phyloP scores from a whole-genome alignment of 441 rosid genomes.

The Corymbia citriodora region DNA sequence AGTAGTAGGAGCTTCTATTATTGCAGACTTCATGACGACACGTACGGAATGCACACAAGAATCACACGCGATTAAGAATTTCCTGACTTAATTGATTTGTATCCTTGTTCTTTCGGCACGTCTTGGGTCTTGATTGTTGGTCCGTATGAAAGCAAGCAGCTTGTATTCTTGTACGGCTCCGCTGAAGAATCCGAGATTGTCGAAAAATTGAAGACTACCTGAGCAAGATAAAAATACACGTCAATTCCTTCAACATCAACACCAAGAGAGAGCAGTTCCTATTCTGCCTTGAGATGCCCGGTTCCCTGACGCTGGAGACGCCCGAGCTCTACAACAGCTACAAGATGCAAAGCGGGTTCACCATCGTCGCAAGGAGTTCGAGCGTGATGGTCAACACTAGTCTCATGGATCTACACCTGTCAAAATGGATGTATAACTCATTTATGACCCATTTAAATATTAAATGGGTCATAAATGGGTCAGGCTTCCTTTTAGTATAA shows the following conservation, averaged over 20 bases:
- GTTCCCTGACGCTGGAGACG: not conserved
- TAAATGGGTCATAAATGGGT: too few species aligned
- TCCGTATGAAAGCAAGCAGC: not conserved
- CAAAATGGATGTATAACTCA: too few species aligned
- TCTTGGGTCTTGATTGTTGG: not conserved
- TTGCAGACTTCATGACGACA: not conserved
- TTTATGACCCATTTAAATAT: too few species aligned
- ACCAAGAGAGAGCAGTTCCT: not conserved
- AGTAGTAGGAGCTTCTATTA: not conserved
- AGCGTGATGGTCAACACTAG: not conserved
- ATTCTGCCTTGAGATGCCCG: not conserved
- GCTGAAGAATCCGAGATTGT: not conserved
- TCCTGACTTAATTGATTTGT: not conserved
- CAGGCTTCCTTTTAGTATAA: too few species aligned
- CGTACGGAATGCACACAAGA: not conserved
- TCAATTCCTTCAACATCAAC: not conserved
- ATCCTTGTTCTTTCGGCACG: not conserved
- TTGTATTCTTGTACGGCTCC: not conserved
- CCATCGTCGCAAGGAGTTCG: not conserved
- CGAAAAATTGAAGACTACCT: not conserved
- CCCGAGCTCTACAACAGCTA: not conserved
- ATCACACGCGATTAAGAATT: not conserved
- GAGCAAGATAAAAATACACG: not conserved
- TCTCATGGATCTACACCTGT: too few species aligned
- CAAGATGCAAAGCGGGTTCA: not conserved